Percentiles rank a stretch among this genome's conserved stretches.
Conservation (phyloP, 129 eudicot species). For the Chrysanthemum seticuspe region DNA sequence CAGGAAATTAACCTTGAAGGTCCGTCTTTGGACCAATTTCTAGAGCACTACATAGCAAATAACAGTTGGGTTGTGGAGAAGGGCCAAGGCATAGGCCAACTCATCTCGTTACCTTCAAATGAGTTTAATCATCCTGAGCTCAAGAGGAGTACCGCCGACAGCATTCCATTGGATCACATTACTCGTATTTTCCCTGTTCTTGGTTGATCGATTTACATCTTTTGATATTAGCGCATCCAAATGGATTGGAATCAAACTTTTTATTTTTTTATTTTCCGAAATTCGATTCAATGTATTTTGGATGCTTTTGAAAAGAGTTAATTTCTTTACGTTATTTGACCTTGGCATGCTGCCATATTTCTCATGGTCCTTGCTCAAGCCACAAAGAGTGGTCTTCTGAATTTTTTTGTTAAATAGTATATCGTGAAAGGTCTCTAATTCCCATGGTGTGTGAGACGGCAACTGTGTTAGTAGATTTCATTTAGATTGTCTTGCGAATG, state of each 20-base stretch:
- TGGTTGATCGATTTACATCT: constrained; percentile 39
- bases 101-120: constrained; percentile 53
- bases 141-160: constrained; percentile 60
- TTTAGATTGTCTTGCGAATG: no score
- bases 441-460: no score
- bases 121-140: constrained; percentile 89
- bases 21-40: constrained; percentile 72
- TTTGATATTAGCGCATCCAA: neutral
- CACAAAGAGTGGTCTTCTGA: neutral
- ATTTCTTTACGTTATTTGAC: neutral
- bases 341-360: neutral
- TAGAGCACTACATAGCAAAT: constrained; percentile 69
- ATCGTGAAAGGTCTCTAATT: no score
- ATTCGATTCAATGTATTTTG: neutral
- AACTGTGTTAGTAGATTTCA: no score
- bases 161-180: constrained; percentile 71
- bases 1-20: constrained; percentile 95
- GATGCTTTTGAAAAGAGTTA: neutral
- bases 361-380: neutral
- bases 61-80: constrained; percentile 72
- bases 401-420: no score
- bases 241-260: neutral
- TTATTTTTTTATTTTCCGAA: neutral
- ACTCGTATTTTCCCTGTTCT: constrained; percentile 85
- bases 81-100: constrained; percentile 55